A percentile compares a stretch with the other conserved stretches of the same genome.
Evolutionary conservation across 176 grass and related monocot species (phyloP).

Genomic region (Puccinellia tenuiflora): DNA sequence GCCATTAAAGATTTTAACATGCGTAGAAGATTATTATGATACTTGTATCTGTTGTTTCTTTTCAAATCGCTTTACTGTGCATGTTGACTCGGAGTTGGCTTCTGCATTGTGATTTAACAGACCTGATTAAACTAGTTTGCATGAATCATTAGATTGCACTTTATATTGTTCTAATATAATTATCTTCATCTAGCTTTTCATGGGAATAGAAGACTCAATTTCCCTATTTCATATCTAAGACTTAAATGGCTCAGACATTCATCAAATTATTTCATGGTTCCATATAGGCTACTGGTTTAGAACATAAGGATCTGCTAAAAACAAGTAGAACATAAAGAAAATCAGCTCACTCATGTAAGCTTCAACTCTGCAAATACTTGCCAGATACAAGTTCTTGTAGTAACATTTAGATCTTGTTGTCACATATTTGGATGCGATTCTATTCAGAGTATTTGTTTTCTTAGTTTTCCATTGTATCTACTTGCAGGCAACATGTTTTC

Average conservation of each 20-base stretch:
- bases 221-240: neutral
- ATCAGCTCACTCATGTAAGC: neutral
- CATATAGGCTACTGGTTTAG: neutral
- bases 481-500: constrained; percentile 95
- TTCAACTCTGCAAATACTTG: neutral
- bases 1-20: neutral
- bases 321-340: neutral
- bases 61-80: neutral
- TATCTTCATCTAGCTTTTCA: neutral
- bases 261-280: neutral
- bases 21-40: neutral
- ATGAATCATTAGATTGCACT: neutral
- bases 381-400: neutral
- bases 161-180: neutral
- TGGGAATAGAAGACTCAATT: neutral
- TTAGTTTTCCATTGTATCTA: constrained; percentile 1
- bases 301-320: neutral
- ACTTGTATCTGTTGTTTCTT: neutral
- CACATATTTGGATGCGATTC: neutral
- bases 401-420: neutral
- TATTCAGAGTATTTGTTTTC: neutral
- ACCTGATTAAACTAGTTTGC: neutral
- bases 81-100: neutral
- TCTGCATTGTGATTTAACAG: neutral
- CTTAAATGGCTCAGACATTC: neutral